Evolutionary conservation across 768 basidiomycete genomes (phyloP).

Genomic region (Rickenella mellea): DNA sequence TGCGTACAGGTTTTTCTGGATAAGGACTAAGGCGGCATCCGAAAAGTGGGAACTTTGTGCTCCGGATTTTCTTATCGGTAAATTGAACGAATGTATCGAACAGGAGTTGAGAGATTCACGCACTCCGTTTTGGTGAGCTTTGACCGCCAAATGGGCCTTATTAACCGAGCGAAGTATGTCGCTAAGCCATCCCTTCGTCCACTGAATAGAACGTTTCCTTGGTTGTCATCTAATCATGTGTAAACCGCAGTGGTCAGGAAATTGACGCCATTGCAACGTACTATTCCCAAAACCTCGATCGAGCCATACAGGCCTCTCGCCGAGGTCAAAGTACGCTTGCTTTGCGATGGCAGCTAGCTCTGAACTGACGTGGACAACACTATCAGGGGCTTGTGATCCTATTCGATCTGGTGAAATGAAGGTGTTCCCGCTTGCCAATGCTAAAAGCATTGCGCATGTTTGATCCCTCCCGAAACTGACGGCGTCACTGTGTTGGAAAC

Average conservation of each 20-base stretch:
- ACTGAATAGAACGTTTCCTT: slow-evolving; percentile 72
- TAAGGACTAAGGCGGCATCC: slow-evolving; percentile 52
- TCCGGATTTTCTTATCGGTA: slow-evolving; percentile 1
- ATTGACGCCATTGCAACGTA: slow-evolving; percentile 20
- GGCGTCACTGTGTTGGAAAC: no score
- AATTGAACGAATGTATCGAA: not conserved
- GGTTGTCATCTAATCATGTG: slow-evolving; percentile 41
- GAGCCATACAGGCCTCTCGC: slow-evolving; percentile 75
- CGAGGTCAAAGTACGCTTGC: slow-evolving; percentile 80
- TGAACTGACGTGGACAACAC: slow-evolving; percentile 41
- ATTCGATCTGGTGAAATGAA: slow-evolving; percentile 46
- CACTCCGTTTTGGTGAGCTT: slow-evolving; percentile 64
- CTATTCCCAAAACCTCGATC: slow-evolving; percentile 71
- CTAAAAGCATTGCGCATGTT: slow-evolving; percentile 85
- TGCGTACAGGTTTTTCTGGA: slow-evolving; percentile 72
- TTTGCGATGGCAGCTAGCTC: slow-evolving; percentile 68
- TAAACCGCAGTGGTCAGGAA: slow-evolving; percentile 1
- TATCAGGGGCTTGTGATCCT: slow-evolving; percentile 35
- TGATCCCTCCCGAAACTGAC: slow-evolving; percentile 90
- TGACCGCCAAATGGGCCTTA: slow-evolving; percentile 81
- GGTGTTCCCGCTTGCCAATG: slow-evolving; percentile 76
- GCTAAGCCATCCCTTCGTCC: slow-evolving; percentile 85
- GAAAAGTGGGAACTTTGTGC: slow-evolving; percentile 50
- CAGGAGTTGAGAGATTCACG: slow-evolving; percentile 10
- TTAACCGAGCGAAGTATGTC: slow-evolving; percentile 75